phyloP scores from a whole-genome alignment of 2,329 filamentous ascomycete genomes.

The Ceratocystiopsis minuta region DNA sequence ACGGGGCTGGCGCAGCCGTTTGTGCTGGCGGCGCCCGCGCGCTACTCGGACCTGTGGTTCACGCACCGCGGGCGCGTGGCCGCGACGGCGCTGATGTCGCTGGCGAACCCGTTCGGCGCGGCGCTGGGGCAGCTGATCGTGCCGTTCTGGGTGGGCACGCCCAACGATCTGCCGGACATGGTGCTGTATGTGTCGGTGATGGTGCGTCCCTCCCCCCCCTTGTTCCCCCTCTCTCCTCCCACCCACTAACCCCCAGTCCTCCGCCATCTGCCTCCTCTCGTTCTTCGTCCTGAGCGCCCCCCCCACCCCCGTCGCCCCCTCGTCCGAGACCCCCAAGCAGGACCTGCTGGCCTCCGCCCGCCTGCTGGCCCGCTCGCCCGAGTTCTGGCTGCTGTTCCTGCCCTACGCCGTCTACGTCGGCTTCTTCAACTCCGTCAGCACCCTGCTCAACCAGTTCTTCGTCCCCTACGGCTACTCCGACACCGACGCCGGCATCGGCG shows the following conservation, averaged over 20 bases:
- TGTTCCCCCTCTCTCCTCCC: conserved; percentile 3
- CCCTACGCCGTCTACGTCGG: conserved; percentile 77
- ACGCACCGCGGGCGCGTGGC: conserved; percentile 65
- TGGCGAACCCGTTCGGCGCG: conserved; percentile 81
- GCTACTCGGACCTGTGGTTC: conserved; percentile 93
- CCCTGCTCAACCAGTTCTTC: conserved; percentile 79
- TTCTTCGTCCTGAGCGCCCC: conserved; percentile 65
- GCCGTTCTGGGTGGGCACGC: conserved; percentile 51
- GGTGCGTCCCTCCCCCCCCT: conserved; percentile 27
- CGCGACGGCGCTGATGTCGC: conserved; percentile 66
- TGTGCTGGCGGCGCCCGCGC: conserved; percentile 70
- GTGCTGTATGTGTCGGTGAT: conserved; percentile 76
- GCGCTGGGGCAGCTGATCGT: conserved; percentile 77
- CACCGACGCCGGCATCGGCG: conserved; percentile 73
- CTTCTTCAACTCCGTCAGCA: conserved; percentile 84
- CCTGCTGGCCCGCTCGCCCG: conserved; percentile 38
- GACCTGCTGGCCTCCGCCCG: conserved; percentile 30
- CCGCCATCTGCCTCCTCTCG: conserved; percentile 50
- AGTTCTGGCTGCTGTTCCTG: conserved; percentile 65
- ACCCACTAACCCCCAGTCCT: conserved; percentile 21
- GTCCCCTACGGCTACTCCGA: conserved; percentile 70
- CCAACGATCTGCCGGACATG: conserved; percentile 55
- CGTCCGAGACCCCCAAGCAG: conserved; percentile 40
- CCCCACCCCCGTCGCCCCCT: conserved; percentile 58
- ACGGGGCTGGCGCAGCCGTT: conserved; percentile 85